phyloP scores from a whole-genome alignment of 2,329 filamentous ascomycete species.

The Ustulina deusta region DNA sequence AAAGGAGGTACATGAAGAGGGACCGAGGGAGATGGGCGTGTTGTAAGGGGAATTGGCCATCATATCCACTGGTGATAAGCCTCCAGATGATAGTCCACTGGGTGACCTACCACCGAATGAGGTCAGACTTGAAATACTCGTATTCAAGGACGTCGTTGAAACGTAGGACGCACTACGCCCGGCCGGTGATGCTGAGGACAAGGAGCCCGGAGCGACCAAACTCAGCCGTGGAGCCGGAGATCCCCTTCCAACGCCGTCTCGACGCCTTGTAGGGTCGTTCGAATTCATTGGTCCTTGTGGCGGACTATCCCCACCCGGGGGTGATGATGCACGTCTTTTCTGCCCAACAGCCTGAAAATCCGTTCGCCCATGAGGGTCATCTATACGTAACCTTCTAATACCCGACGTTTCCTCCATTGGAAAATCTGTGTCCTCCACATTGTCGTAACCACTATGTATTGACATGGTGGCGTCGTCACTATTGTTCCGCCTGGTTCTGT shows the following conservation, averaged over 20 bases:
- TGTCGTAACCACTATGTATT: conserved; percentile 60
- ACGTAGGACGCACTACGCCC: conserved; percentile 63
- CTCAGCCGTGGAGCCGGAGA: conserved; percentile 65
- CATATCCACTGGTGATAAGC: conserved; percentile 53
- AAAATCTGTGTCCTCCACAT: conserved; percentile 62
- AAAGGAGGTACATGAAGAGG: conserved; percentile 63
- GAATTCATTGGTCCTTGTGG: conserved; percentile 55
- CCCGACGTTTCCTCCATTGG: conserved; percentile 60
- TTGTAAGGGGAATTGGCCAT: conserved; percentile 63
- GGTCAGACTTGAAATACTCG: conserved; percentile 57
- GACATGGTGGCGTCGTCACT: conserved; percentile 64
- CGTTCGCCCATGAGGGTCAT: conserved; percentile 54
- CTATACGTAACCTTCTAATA: conserved; percentile 59
- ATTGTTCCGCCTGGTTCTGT: conserved; percentile 61
- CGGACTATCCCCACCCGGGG: conserved; percentile 61
- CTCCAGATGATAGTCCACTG: conserved; percentile 62
- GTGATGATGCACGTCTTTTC: conserved; percentile 69
- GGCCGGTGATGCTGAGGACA: conserved; percentile 59
- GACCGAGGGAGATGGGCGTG: conserved; percentile 61
- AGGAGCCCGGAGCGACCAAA: conserved; percentile 58
- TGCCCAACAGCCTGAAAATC: conserved; percentile 60
- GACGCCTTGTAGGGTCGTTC: conserved; percentile 61
- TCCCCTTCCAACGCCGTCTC: conserved; percentile 61
- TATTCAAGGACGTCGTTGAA: conserved; percentile 60
- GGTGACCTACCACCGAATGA: conserved; percentile 62